A percentile compares a stretch with the other conserved stretches of the same genome.
phyloP scores from a whole-genome alignment of 2,329 filamentous ascomycete species.

The Penicillium sclerotigenum region DNA sequence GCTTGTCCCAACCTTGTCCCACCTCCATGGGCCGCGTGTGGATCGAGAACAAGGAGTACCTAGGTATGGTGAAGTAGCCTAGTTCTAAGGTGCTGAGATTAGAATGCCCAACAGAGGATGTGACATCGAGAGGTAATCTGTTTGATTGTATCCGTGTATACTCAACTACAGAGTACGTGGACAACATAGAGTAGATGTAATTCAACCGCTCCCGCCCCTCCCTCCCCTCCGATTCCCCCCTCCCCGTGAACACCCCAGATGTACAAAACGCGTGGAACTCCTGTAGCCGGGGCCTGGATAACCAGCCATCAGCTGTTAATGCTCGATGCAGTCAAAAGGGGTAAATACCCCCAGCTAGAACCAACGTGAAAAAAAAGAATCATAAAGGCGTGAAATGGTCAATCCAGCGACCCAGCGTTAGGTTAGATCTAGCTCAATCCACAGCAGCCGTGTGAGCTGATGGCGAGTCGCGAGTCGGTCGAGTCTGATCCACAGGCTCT shows the following conservation, averaged over 20 bases:
- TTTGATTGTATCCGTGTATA: neutral
- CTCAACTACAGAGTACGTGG: neutral
- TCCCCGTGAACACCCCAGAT: slow-evolving; percentile 8
- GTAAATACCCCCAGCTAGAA: slow-evolving; percentile 8
- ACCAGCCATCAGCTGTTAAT: slow-evolving; percentile 8
- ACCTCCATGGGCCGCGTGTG: slow-evolving; percentile 26
- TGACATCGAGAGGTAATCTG: neutral
- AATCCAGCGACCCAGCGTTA: slow-evolving; percentile 13
- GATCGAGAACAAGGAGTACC: slow-evolving; percentile 21
- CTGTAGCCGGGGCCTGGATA: slow-evolving; percentile 14
- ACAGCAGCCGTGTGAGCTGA: slow-evolving; percentile 31
- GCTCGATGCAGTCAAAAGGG: slow-evolving; percentile 17
- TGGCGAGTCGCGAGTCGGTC: slow-evolving; percentile 27
- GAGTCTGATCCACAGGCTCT: slow-evolving; percentile 40
- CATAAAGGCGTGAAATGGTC: slow-evolving; percentile 11
- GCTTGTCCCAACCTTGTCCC: slow-evolving; percentile 22
- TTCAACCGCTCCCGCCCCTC: slow-evolving; percentile 1
- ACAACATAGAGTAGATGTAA: neutral
- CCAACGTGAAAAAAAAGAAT: slow-evolving; percentile 3
- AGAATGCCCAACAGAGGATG: slow-evolving; percentile 7
- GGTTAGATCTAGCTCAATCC: slow-evolving; percentile 20
- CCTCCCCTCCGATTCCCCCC: slow-evolving; percentile 7
- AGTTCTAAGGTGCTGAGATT: slow-evolving; percentile 19
- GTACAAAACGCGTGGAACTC: slow-evolving; percentile 17
- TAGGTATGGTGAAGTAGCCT: slow-evolving; percentile 23